phyloP scores from a whole-genome alignment of 441 rosid genomes.

The Gossypium armourianum region DNA sequence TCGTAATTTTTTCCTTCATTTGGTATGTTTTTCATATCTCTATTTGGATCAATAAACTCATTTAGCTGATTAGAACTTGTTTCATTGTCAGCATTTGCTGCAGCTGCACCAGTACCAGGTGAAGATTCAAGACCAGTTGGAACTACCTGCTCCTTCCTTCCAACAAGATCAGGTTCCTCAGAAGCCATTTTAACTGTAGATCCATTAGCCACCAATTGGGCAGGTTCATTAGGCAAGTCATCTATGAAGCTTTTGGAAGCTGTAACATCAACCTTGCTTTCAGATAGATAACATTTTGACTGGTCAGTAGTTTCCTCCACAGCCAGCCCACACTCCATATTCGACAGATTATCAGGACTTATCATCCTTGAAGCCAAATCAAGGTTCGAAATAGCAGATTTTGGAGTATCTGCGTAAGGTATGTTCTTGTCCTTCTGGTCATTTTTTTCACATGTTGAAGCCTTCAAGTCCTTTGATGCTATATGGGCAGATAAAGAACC shows the following conservation, averaged over 20 bases:
- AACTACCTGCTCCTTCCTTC: conserved; percentile 32
- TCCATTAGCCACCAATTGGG: conserved; percentile 27
- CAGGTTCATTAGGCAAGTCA: conserved; percentile 22
- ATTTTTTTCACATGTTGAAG: conserved; percentile 40
- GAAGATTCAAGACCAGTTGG: conserved; percentile 31
- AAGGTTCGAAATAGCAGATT: conserved; percentile 46
- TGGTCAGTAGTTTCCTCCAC: conserved; percentile 25
- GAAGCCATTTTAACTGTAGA: conserved; percentile 22
- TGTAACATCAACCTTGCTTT: conserved; percentile 33
- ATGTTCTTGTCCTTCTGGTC: conserved; percentile 45
- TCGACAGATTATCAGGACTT: conserved; percentile 34
- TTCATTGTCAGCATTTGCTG: conserved; percentile 31
- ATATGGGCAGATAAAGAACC: conserved; percentile 28
- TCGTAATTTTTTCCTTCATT: conserved; percentile 34
- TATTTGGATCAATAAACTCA: conserved; percentile 31
- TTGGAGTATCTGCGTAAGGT: conserved; percentile 32
- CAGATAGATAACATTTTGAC: conserved; percentile 29
- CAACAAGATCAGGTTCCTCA: conserved; percentile 29
- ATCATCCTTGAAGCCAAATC: conserved; percentile 36
- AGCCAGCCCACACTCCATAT: conserved; percentile 32
- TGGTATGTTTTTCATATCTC: conserved; percentile 27
- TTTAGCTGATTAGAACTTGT: conserved; percentile 29
- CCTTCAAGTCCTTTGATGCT: conserved; percentile 48
- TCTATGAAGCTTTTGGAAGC: background rate
- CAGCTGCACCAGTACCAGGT: conserved; percentile 31